These are phyloP conservation scores for Plantago coronopus DNA, from an alignment of 305 asterid species.

Conservation along the genomic window DNA sequence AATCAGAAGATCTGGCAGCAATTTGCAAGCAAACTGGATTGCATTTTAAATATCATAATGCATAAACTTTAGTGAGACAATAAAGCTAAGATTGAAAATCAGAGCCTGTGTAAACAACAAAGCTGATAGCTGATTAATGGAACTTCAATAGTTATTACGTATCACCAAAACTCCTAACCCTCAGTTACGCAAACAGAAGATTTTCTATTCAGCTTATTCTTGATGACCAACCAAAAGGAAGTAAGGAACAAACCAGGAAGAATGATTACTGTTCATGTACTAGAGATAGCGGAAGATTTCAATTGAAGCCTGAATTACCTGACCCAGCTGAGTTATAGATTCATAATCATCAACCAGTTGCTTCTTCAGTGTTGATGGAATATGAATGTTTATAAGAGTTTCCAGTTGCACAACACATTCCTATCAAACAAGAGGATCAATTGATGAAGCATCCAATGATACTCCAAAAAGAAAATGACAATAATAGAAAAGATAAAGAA, in stretches of 20 bases:
- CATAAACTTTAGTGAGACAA: too few relatives aligned
- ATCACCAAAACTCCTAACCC: too few relatives aligned
- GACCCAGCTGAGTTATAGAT: conserved; percentile 52
- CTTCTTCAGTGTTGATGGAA: conserved; percentile 58
- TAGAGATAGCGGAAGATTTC: not conserved
- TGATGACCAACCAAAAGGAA: not conserved
- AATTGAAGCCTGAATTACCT: conserved; percentile 39
- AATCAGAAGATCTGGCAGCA: too few relatives aligned
- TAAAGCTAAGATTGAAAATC: too few relatives aligned
- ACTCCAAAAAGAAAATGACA: not conserved
- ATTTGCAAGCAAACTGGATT: too few relatives aligned
- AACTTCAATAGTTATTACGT: too few relatives aligned
- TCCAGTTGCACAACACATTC: conserved; percentile 36
- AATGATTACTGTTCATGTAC: conserved; percentile 1
- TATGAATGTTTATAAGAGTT: conserved; percentile 43
- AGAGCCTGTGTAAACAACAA: too few relatives aligned
- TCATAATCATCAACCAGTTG: conserved; percentile 64
- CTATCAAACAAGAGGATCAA: conserved; percentile 29
- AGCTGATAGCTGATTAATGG: too few relatives aligned
- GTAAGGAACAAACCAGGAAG: conserved; percentile 4
- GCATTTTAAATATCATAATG: too few relatives aligned
- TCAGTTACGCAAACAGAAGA: too few relatives aligned
- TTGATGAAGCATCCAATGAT: conserved; percentile 6
- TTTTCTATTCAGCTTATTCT: too few relatives aligned
- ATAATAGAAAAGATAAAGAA: conserved; percentile 5